A percentile compares a stretch with the other conserved stretches of the same genome.
phyloP scores from a whole-genome alignment of 176 grass and related monocot species.

The Triticum aestivum region IWGSC_CS_RefSeq_v2.1 NC_057814.1:71496249-71496748 shows the following conservation, averaged over 20 bases:
- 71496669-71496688: not conserved
- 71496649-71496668: not conserved
- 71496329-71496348: too few relatives aligned
- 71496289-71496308: too few relatives aligned
- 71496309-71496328: too few relatives aligned
- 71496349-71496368: too few relatives aligned
- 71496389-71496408: too few relatives aligned
- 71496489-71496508: constrained; percentile 11
- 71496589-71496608: not conserved
- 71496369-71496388: too few relatives aligned
- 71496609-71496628: not conserved
- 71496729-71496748: not conserved
- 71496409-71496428: not conserved
- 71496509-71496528: constrained; percentile 2
- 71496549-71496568: not conserved
- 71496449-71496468: not conserved
- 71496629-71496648: not conserved
- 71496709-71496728: not conserved
- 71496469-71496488: not conserved
- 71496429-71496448: not conserved
- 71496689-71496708: not conserved
- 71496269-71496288: too few relatives aligned
- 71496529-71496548: not conserved
- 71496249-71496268: too few relatives aligned
- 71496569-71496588: not conserved